Base-by-base conservation (phyloP, 495 filamentous ascomycete species). In the Xylaria flabelliformis region DNA sequence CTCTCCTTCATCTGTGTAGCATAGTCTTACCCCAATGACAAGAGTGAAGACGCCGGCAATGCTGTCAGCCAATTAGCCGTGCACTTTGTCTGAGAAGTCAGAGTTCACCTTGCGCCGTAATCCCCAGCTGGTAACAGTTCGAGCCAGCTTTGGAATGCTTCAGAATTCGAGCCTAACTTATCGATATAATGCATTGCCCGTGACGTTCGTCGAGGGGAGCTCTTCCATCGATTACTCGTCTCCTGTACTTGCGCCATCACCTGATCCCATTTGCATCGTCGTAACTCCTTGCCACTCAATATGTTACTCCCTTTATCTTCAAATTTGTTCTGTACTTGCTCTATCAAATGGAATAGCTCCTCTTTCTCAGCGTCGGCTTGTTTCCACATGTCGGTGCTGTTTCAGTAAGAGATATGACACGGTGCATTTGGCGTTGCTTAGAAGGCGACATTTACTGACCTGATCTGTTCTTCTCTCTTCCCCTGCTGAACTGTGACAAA, bases 311-410 rank as follows among this genome's bases (percentile, higher is more conserved):
- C 53, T 58, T 46, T 69, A 8, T 17, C 66, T 1, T 56, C 24
- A 12, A 59, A 46, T 15, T 69, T 69, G 36, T 1, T 44, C 32
- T 69, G 50, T 36, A 69, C 50, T 46, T 69, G 50, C 34, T 69
- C 36, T 24, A 69, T 59, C 34, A 69, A 48, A 59, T 17, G 13
- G 21, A 69, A 69, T 21, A 69, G 21, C 21, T 59, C 50, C 10
- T 69, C 50, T 29, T 58, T 69, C 34, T 69, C 66, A 4, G 7
- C 36, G 44, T 69, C 53, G 9, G 53, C 66, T 21, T 69, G 34
- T 34, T 69, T 69, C 66, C 66, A 69, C 66, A 69, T 69, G 17
- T 69, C 41, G 9, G 51, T 36, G 12, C 66, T 69, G 10, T 8
- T 46, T n/a, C 13, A 15, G 9, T 69, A 58, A 42, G 51, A 34